A percentile compares a stretch with the other conserved stretches of the same genome.
phyloP scores from a whole-genome alignment of 73 alveolate species.

The Urostyla sp. region DNA sequence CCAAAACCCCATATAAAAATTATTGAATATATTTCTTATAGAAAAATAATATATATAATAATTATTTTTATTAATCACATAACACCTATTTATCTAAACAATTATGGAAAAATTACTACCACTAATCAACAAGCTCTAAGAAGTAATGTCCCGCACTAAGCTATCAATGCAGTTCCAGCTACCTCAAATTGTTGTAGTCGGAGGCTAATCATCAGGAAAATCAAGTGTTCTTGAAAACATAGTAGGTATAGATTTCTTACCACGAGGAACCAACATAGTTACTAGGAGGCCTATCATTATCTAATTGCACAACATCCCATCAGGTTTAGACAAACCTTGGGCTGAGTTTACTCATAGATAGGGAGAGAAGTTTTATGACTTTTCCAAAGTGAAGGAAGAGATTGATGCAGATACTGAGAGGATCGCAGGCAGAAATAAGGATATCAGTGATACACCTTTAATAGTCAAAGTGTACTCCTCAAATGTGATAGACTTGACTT shows the following conservation, averaged over 20 bases:
- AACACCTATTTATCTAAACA: neutral
- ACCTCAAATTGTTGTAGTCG: slow-evolving; percentile 73
- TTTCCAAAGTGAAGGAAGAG: slow-evolving; percentile 80
- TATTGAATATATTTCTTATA: too few species aligned
- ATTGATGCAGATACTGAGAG: slow-evolving; percentile 86
- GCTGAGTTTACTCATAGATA: slow-evolving; percentile 57
- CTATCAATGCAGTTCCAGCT: slow-evolving; percentile 38
- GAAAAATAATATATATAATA: too few species aligned
- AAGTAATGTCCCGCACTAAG: slow-evolving; percentile 62
- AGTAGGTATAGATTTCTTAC: slow-evolving; percentile 94
- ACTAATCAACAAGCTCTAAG: slow-evolving; percentile 72
- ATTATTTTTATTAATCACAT: too few species aligned
- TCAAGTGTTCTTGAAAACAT: slow-evolving; percentile 92
- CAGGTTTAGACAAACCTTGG: slow-evolving; percentile 61
- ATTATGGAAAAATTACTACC: slow-evolving; percentile 81
- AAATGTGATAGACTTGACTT: slow-evolving; percentile 86
- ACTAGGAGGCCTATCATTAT: slow-evolving; percentile 95
- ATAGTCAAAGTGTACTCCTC: slow-evolving; percentile 84
- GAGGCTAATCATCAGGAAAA: slow-evolving; percentile 84
- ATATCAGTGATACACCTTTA: slow-evolving; percentile 81
- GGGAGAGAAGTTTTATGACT: slow-evolving; percentile 66
- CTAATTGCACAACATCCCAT: slow-evolving; percentile 68
- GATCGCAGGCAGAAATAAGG: slow-evolving; percentile 80
- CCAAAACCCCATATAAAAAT: too few species aligned
- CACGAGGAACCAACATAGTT: slow-evolving; percentile 95